A percentile compares a stretch with the other conserved stretches of the same genome.
These are phyloP conservation scores for Trichoderma citrinoviride DNA, from an alignment of 2,329 filamentous ascomycete species.

Conservation along the genomic window DNA sequence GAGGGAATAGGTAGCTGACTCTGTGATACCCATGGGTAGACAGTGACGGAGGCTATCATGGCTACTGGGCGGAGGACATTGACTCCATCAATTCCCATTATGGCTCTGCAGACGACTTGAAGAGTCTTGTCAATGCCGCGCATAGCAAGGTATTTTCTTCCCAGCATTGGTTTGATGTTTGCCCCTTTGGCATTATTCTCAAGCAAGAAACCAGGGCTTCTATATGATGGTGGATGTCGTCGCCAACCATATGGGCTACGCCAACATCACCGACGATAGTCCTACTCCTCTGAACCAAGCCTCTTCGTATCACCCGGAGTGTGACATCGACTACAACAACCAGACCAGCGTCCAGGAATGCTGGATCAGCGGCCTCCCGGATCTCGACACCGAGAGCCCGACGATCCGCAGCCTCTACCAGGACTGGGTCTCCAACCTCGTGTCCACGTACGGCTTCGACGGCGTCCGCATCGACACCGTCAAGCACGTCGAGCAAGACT, in stretches of 20 bases:
- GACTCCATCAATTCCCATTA: slow-evolving; percentile 56
- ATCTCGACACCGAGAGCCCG: slow-evolving; percentile 55
- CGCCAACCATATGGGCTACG: slow-evolving; percentile 55
- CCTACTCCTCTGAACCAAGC: slow-evolving; percentile 49
- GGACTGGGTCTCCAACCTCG: slow-evolving; percentile 57
- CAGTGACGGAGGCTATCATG: slow-evolving; percentile 49
- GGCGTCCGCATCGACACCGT: slow-evolving; percentile 61
- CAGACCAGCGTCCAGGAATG: slow-evolving; percentile 49
- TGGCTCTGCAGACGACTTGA: slow-evolving; percentile 58
- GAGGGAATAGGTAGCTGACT: background rate
- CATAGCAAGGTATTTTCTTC: slow-evolving; percentile 51
- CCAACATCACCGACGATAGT: slow-evolving; percentile 46
- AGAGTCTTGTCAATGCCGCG: slow-evolving; percentile 52
- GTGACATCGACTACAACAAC: slow-evolving; percentile 55
- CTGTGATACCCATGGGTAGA: slow-evolving; percentile 28
- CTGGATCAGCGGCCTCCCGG: slow-evolving; percentile 58
- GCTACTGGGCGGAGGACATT: slow-evolving; percentile 54
- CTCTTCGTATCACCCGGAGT: slow-evolving; percentile 60
- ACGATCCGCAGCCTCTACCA: slow-evolving; percentile 51
- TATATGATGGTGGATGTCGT: slow-evolving; percentile 63
- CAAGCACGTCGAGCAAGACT: slow-evolving; percentile 59
- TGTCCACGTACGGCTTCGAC: slow-evolving; percentile 61
- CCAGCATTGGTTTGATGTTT: background rate
- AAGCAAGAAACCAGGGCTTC: slow-evolving; percentile 30
- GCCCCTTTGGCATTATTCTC: background rate